Evolutionary conservation across 208 protist species (phyloP), one percentile per base, ranked within the genome.

Genomic region (Acanthamoeba lenticulata): DNA sequence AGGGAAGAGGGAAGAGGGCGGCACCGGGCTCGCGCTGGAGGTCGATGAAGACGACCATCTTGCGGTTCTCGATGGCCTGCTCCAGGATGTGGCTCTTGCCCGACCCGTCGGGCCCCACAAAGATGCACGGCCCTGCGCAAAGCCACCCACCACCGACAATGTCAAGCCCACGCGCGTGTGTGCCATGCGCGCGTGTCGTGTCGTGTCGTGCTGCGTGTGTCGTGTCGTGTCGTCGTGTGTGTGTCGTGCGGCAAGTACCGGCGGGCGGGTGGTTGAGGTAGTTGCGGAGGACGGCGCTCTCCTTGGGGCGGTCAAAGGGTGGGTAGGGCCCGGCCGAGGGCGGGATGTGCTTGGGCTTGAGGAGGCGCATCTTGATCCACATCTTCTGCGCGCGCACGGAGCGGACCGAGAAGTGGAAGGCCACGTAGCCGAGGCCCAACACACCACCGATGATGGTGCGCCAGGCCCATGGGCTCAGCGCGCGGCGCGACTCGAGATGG

Each of bases 41-140:
- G 52, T 90, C 81, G 34, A 90, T 11, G 38, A 44, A 90, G 42
- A 90, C 52, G 32, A 90, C 81, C 81, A 90, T 90, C 38, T 90
- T 90, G 81, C 81, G 81, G 44, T 65, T 65, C 17, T 90, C 52
- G n/a, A 90, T 90, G 81, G 52, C 81, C 49, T 65, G 42, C 52
- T 90, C 81, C 81, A 90, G 34, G 17, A 90, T 90, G 44, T 38
- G 81, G 81, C 49, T 90, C 52, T 90, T 90, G 19, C 81, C 81
- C 24, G 49, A 67, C 1, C 81, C 81, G 32, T 90, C 81, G 0
- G 81, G 81, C 6, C 81, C 81, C 47, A 90, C 81, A 24, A 90
- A 65, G 60, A 90, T 57, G 47, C 81, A 90, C 49, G 81, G 81
- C 32, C 81, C 81, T 90, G 81, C 11, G 5, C 67, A 40, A n/a